Percentiles rank a stretch among this genome's conserved stretches.
Conservation (phyloP, 2,329 filamentous ascomycete species). For the Aspergillus fumigatiaffinis region DNA sequence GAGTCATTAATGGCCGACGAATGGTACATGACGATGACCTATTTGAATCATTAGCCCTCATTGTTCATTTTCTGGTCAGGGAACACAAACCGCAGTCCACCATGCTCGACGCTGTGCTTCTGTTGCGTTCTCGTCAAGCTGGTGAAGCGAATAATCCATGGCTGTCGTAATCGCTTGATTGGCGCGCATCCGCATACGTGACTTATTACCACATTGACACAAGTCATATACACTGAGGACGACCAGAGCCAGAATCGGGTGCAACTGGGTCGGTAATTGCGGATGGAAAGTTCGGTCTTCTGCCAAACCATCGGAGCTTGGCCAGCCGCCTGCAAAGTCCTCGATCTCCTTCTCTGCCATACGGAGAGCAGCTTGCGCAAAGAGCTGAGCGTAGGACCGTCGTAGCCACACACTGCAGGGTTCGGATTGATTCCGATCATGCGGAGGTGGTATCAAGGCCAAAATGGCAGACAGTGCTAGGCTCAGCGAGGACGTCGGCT, state of each 20-base stretch:
- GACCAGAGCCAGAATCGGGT: conserved; percentile 19
- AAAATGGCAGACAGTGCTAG: not conserved
- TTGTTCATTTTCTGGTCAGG: no score
- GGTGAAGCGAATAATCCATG: conserved; percentile 23
- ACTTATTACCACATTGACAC: conserved; percentile 19
- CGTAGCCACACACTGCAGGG: conserved; percentile 5
- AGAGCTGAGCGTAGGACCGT: conserved; percentile 19
- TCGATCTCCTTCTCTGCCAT: conserved; percentile 15
- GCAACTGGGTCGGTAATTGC: conserved; percentile 11
- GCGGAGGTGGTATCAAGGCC: not conserved
- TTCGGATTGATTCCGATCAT: not conserved
- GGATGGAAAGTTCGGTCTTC: conserved; percentile 6
- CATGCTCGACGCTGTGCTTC: conserved; percentile 22
- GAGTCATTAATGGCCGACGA: conserved; percentile 16
- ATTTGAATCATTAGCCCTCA: not conserved
- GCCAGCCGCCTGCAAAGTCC: not conserved
- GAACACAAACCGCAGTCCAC: conserved; percentile 23
- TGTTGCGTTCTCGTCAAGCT: conserved; percentile 4
- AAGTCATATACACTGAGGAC: conserved; percentile 22
- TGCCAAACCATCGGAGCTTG: not conserved
- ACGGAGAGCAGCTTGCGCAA: conserved; percentile 18
- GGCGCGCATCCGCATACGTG: conserved; percentile 20
- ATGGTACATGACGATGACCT: conserved; percentile 19
- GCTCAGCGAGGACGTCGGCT: not conserved
- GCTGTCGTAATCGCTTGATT: conserved; percentile 24